Conservation (phyloP, 1,139 yeast genomes). For the Kodamaea suecica region DNA sequence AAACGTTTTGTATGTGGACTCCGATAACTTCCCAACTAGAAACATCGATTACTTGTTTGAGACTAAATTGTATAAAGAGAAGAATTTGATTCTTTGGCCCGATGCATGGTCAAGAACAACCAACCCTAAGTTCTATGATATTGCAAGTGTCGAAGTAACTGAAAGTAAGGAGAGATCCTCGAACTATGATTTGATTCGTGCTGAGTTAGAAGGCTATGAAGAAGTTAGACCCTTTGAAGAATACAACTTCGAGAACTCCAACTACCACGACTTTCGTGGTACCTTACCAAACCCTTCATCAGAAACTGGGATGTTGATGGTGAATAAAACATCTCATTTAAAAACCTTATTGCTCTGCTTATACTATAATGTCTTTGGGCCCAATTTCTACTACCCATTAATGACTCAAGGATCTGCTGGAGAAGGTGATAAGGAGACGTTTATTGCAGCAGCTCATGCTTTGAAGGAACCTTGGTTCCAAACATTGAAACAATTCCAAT, state of each 20-base stretch:
- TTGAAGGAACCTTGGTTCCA: slow-evolving; percentile 51
- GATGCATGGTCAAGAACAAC: slow-evolving; percentile 52
- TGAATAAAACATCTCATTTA: slow-evolving; percentile 51
- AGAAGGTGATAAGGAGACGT: slow-evolving; percentile 71
- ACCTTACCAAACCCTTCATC: slow-evolving; percentile 61
- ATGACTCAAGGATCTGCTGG: slow-evolving; percentile 69
- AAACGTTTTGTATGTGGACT: slow-evolving; percentile 59
- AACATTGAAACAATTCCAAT: slow-evolving; percentile 46
- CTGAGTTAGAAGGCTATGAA: slow-evolving; percentile 18
- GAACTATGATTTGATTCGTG: slow-evolving; percentile 28
- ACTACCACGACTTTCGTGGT: slow-evolving; percentile 55
- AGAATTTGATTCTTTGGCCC: slow-evolving; percentile 50
- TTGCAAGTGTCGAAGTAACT: slow-evolving; percentile 38
- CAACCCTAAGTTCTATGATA: slow-evolving; percentile 45
- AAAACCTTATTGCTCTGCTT: slow-evolving; percentile 50
- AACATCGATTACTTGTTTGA: slow-evolving; percentile 53
- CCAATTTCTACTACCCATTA: slow-evolving; percentile 55
- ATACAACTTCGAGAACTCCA: slow-evolving; percentile 33
- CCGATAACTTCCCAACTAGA: slow-evolving; percentile 61
- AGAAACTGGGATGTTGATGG: slow-evolving; percentile 61
- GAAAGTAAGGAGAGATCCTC: slow-evolving; percentile 38
- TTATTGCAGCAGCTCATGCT: slow-evolving; percentile 60
- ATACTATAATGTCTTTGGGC: slow-evolving; percentile 62
- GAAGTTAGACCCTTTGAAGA: slow-evolving; percentile 27
- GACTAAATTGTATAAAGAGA: slow-evolving; percentile 36